These are phyloP conservation scores for Apophysomyces trapeziformis DNA, from an alignment of 371 early-diverging fungal species.

Conservation along the genomic window DNA sequence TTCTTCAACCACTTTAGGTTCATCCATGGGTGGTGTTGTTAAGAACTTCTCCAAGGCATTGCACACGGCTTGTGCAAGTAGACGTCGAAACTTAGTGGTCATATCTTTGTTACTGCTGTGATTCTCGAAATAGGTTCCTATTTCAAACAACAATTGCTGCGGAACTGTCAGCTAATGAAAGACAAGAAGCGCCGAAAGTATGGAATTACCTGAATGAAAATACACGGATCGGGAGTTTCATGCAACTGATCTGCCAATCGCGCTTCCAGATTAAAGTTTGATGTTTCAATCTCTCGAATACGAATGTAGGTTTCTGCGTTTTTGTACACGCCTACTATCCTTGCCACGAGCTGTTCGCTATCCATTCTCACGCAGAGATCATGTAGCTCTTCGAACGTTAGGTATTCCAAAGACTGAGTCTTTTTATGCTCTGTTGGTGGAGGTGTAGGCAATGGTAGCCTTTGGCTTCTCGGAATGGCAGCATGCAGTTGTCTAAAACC, in stretches of 20 bases:
- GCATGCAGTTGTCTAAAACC: conserved; percentile 16
- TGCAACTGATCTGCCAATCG: conserved; percentile 32
- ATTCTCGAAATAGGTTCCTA: conserved; percentile 23
- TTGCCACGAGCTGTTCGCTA: conserved; percentile 19
- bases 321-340: conserved; percentile 36
- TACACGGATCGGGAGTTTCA: conserved; percentile 26
- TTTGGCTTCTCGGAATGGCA: conserved; percentile 7
- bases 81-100: conserved; percentile 34
- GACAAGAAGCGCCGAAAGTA: not conserved
- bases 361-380: conserved; percentile 29
- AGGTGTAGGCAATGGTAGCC: not conserved
- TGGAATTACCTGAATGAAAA: conserved; percentile 35
- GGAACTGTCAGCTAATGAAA: not conserved
- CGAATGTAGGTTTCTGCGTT: conserved; percentile 33
- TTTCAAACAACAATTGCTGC: conserved; percentile 11
- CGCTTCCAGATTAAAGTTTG: conserved; percentile 22
- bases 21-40: conserved; percentile 23
- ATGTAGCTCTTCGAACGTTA: conserved; percentile 29
- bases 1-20: conserved; percentile 18
- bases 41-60: conserved; percentile 29
- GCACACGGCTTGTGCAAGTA: conserved; percentile 29
- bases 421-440: not conserved
- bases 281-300: conserved; percentile 44
- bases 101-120: conserved; percentile 27
- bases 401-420: conserved; percentile 18